Conservation (phyloP, 352 stramenopile species). For the Labyrinthula sp. region DNA sequence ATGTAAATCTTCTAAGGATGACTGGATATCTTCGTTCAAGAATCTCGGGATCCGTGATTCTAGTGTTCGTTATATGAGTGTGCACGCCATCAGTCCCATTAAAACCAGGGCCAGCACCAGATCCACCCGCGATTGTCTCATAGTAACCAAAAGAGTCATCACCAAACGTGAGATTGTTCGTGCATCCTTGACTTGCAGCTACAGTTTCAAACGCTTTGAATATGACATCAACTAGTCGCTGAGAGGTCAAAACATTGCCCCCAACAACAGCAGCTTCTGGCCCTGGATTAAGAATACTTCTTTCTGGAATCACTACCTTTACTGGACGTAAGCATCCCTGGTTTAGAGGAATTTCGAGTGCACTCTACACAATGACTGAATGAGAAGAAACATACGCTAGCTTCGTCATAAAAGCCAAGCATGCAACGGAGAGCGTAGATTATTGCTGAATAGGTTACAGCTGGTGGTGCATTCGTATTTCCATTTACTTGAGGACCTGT, state of each 20-base stretch:
- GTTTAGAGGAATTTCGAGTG: constrained; percentile 90
- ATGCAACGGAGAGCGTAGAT: constrained; percentile 95
- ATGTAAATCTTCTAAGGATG: constrained; percentile 53
- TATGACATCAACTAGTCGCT: constrained; percentile 93
- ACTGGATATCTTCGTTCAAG: constrained; percentile 82
- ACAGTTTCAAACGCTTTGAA: constrained; percentile 81
- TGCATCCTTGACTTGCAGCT: constrained; percentile 89
- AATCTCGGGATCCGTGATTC: constrained; percentile 98
- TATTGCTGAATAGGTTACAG: constrained; percentile 90
- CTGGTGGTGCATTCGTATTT: constrained; percentile 91
- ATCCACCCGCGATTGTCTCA: constrained; percentile 93
- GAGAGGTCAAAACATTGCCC: constrained; percentile 89
- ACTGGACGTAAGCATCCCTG: constrained; percentile 83
- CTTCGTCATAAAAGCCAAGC: no score
- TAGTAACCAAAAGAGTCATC: constrained; percentile 86
- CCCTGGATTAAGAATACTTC: constrained; percentile 82
- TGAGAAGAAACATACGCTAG: no score
- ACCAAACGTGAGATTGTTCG: constrained; percentile 99
- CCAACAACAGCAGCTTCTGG: constrained; percentile 80
- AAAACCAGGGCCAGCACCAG: constrained; percentile 82
- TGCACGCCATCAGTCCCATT: constrained; percentile 83
- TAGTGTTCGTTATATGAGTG: constrained; percentile 98
- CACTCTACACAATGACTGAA: neutral
- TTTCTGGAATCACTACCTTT: constrained; percentile 74
- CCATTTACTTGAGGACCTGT: constrained; percentile 85